Evolutionary conservation across 2,329 filamentous ascomycete species (phyloP).

Genomic region (Arthrobotrys entomopaga): DNA sequence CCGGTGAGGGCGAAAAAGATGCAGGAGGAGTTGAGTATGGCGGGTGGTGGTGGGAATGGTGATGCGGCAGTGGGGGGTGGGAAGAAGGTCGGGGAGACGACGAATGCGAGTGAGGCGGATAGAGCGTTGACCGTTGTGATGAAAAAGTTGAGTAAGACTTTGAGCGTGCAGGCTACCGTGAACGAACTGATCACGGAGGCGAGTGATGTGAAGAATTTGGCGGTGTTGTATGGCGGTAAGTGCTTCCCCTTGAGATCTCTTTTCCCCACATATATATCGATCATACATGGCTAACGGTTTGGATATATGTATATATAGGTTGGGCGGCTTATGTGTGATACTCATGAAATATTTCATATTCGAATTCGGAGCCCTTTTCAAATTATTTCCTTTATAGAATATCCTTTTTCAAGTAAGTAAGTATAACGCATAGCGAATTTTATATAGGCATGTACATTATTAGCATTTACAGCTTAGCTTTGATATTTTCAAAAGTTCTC

Average conservation of each 20-base stretch:
- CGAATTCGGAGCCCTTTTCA: background rate
- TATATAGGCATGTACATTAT: too few species aligned
- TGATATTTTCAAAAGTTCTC: too few species aligned
- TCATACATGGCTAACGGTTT: constrained; percentile 4
- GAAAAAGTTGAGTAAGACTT: constrained; percentile 92
- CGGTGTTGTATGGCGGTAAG: constrained; percentile 84
- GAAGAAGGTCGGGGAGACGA: constrained; percentile 62
- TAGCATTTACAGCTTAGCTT: too few species aligned
- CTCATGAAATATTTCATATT: background rate
- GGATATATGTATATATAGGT: constrained; percentile 60
- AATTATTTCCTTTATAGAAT: too few species aligned
- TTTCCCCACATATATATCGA: background rate
- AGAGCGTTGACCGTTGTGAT: constrained; percentile 89
- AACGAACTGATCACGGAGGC: constrained; percentile 97
- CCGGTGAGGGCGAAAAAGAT: constrained; percentile 73
- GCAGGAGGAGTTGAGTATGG: constrained; percentile 66
- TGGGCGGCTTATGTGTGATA: constrained; percentile 64
- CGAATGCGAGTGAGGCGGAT: constrained; percentile 76
- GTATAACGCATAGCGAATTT: too few species aligned
- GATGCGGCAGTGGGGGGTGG: constrained; percentile 61
- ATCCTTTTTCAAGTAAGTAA: too few species aligned
- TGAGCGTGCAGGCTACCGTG: constrained; percentile 94
- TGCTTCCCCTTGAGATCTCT: constrained; percentile 43
- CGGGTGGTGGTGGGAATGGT: constrained; percentile 40
- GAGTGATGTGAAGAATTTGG: constrained; percentile 89